Percentiles rank a stretch among this genome's conserved stretches.
Conservation (phyloP, 2,329 filamentous ascomycete species). For the Thermoascus crustaceus region DNA sequence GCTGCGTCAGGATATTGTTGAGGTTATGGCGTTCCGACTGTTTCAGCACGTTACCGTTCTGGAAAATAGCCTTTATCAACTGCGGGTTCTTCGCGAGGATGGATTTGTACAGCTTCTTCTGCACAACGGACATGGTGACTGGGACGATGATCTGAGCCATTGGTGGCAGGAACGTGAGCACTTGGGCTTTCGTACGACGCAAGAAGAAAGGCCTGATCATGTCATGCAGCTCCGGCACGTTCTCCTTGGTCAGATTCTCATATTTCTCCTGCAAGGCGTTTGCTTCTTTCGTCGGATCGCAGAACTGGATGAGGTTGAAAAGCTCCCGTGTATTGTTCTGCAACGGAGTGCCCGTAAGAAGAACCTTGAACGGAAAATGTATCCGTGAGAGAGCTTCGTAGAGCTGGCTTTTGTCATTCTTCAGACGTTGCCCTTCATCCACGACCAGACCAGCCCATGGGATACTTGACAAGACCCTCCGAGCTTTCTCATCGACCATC, state of each 20-base stretch:
- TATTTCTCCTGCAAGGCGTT: constrained; percentile 67
- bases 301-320: constrained; percentile 93
- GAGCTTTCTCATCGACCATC: constrained; percentile 63
- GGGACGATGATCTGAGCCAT: constrained; percentile 94
- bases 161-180: constrained; percentile 82
- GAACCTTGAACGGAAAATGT: constrained; percentile 71
- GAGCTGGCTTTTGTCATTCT: constrained; percentile 79
- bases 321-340: constrained; percentile 81
- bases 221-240: constrained; percentile 69
- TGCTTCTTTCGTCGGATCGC: constrained; percentile 66
- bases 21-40: constrained; percentile 67
- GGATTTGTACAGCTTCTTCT: constrained; percentile 89
- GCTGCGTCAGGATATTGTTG: constrained; percentile 91
- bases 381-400: constrained; percentile 67
- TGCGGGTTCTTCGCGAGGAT: constrained; percentile 87
- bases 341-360: constrained; percentile 81
- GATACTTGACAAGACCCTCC: constrained; percentile 57
- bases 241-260: constrained; percentile 70
- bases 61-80: constrained; percentile 77
- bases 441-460: constrained; percentile 85
- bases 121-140: constrained; percentile 87
- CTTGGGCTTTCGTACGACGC: constrained; percentile 78
- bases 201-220: constrained; percentile 67
- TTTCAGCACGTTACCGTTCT: constrained; percentile 53
- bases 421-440: constrained; percentile 90